Evolutionary conservation across 148 eudicot species (phyloP).

Genomic region (Fagopyrum tataricum): DNA sequence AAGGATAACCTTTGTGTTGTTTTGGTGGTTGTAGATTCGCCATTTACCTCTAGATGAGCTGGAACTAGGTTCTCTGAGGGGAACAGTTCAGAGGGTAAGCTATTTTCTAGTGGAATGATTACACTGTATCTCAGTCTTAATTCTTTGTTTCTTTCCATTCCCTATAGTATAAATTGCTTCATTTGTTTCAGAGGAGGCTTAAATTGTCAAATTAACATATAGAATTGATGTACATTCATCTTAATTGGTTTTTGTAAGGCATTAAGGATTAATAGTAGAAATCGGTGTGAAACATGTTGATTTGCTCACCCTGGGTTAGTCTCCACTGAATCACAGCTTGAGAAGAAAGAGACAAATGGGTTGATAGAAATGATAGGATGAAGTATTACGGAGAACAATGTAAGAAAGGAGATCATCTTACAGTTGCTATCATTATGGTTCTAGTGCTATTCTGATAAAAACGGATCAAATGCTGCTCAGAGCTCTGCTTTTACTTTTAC

Average conservation of each 20-base stretch:
- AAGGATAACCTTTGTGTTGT: background rate
- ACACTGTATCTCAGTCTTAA: background rate
- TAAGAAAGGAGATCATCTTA: background rate
- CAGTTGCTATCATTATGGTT: background rate
- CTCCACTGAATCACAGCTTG: background rate
- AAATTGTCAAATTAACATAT: background rate
- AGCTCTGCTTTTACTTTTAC: background rate
- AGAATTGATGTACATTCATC: background rate
- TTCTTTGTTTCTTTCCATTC: background rate
- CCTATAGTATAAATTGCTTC: background rate
- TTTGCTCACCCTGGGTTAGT: slow-evolving; percentile 1
- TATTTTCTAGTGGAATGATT: slow-evolving; percentile 5
- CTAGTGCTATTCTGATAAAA: background rate
- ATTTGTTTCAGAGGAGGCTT: background rate
- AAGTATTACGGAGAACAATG: background rate
- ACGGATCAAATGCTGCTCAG: too few relatives aligned
- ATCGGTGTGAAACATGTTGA: background rate
- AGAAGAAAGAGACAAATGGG: background rate
- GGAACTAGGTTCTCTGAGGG: slow-evolving; percentile 97
- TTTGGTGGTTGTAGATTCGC: slow-evolving; percentile 56
- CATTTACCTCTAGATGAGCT: slow-evolving; percentile 93
- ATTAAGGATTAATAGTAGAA: background rate
- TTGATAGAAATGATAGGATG: background rate
- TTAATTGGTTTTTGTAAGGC: background rate
- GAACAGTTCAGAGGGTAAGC: slow-evolving; percentile 82